These are phyloP conservation scores for Candida fluviatilis DNA, from an alignment of 805 yeast genomes.

Conservation along the genomic window DNA sequence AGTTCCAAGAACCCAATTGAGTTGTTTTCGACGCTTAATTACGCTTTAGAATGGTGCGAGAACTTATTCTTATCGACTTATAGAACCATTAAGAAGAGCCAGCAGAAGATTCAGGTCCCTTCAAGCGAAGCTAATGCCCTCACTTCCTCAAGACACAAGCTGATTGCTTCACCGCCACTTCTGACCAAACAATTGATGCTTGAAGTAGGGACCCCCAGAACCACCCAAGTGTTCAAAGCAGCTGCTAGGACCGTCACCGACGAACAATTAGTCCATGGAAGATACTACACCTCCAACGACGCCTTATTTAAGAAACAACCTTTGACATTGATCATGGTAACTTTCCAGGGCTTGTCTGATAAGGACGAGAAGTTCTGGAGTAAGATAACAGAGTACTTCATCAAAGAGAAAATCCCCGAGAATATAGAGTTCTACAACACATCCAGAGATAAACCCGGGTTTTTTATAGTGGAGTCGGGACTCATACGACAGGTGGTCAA, in stretches of 20 bases:
- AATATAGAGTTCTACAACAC: slow-evolving; percentile 47
- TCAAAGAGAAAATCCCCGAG: slow-evolving; percentile 43
- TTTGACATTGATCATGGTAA: slow-evolving; percentile 57
- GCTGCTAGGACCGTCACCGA: slow-evolving; percentile 44
- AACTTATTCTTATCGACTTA: slow-evolving; percentile 74
- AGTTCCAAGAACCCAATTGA: slow-evolving; percentile 43
- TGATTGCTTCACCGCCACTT: slow-evolving; percentile 6
- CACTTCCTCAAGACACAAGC: slow-evolving; percentile 1
- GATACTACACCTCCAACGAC: slow-evolving; percentile 44
- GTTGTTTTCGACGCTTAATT: slow-evolving; percentile 74
- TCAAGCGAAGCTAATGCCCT: not conserved
- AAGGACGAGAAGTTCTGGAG: slow-evolving; percentile 57
- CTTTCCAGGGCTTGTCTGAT: slow-evolving; percentile 56
- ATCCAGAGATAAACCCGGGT: slow-evolving; percentile 42
- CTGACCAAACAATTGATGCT: slow-evolving; percentile 5
- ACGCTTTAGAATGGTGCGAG: slow-evolving; percentile 96
- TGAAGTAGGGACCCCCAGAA: slow-evolving; percentile 42
- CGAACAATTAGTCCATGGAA: slow-evolving; percentile 39
- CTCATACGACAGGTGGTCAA: slow-evolving; percentile 33
- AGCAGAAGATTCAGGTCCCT: slow-evolving; percentile 5
- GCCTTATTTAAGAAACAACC: slow-evolving; percentile 47
- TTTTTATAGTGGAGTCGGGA: slow-evolving; percentile 53
- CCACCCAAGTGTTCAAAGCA: slow-evolving; percentile 49
- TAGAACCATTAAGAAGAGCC: slow-evolving; percentile 31
- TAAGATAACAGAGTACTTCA: slow-evolving; percentile 50